A percentile compares a stretch with the other conserved stretches of the same genome.
These are phyloP conservation scores for Pestalotiopsis sp. DNA, from an alignment of 2,329 filamentous ascomycete genomes.

Conservation along the genomic window DNA sequence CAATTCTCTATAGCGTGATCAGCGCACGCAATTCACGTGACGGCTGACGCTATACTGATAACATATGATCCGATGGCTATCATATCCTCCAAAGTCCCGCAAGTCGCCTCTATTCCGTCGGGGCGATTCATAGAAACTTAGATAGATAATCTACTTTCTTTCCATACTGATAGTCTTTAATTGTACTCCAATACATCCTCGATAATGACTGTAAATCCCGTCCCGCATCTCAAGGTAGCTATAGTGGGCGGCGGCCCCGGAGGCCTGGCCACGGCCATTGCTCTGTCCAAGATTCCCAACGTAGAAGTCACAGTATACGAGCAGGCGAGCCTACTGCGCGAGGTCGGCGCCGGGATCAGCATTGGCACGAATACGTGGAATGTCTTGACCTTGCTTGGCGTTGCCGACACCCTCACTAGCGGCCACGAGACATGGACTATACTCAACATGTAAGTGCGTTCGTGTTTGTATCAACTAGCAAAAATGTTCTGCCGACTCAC, in stretches of 20 bases:
- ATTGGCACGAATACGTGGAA: constrained; percentile 50
- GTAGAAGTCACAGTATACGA: constrained; percentile 48
- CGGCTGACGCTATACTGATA: constrained; percentile 26
- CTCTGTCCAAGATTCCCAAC: constrained; percentile 42
- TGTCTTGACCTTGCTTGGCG: constrained; percentile 48
- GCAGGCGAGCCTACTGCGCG: constrained; percentile 44
- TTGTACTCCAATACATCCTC: background rate
- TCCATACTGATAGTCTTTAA: background rate
- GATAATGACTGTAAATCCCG: constrained; percentile 24
- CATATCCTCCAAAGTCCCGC: background rate
- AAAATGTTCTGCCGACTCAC: background rate
- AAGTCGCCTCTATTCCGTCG: background rate
- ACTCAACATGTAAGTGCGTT: constrained; percentile 26
- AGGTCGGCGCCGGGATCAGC: constrained; percentile 51
- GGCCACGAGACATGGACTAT: constrained; percentile 28
- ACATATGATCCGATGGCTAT: background rate
- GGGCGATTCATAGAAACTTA: background rate
- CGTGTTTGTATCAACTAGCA: background rate
- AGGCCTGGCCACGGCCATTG: constrained; percentile 45
- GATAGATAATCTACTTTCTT: background rate
- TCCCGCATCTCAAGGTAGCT: constrained; percentile 24
- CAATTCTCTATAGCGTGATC: constrained; percentile 3
- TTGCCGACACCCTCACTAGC: constrained; percentile 34
- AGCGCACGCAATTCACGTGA: constrained; percentile 32
- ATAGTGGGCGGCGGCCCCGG: constrained; percentile 28